Evolutionary conservation across 179 eudicot genomes (phyloP), one percentile per base, ranked within the genome.

Genomic region (Patellifolia procumbens): DNA sequence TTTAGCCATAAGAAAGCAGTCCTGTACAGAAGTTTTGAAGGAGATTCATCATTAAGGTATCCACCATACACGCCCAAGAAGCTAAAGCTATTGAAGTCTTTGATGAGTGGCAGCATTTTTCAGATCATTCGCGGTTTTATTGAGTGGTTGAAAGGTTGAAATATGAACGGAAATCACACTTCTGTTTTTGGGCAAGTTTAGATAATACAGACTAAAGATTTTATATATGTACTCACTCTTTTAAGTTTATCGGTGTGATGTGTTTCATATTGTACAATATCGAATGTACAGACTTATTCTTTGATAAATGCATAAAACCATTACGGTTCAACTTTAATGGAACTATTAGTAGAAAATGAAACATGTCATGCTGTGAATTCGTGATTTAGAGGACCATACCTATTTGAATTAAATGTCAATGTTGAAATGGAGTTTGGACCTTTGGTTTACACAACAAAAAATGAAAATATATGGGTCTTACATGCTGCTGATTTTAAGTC

Each of bases 1-100:
- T 96, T 96, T 79, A 90, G 96, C 79, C 99, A 96, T 70, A 96
- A 93, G 83, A 95, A 95, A 81, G 76, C 93, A 8, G 93, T 95
- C 60, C 31, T 95, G 49, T 77, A 84, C 61, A 82, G 93, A 77
- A 83, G 86, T 80, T 89, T 93, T 39, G 72, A 24, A 0, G 96
- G 88, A 53, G 98, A 95, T 83, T 78, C 87, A 75, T 51, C 97
- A 5, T 79, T 89, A 66, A 87, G 98, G 78, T 95, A 91, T 80
- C 99, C 99, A 13, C 99, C 99, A 7, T 93, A 95, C 81, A 79
- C 91, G 28, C 76, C 82, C 0, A 63, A 78, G 83, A 96, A 96
- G 85, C 86, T 84, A 9, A 75, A 75, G 55, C 35, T 93, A 31
- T 73, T 93, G 72, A 91, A 88, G 74, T 91, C 99, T 55, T 69